Evolutionary conservation across 305 asterid genomes (phyloP).

Genomic region (Ilex paraguariensis): DNA sequence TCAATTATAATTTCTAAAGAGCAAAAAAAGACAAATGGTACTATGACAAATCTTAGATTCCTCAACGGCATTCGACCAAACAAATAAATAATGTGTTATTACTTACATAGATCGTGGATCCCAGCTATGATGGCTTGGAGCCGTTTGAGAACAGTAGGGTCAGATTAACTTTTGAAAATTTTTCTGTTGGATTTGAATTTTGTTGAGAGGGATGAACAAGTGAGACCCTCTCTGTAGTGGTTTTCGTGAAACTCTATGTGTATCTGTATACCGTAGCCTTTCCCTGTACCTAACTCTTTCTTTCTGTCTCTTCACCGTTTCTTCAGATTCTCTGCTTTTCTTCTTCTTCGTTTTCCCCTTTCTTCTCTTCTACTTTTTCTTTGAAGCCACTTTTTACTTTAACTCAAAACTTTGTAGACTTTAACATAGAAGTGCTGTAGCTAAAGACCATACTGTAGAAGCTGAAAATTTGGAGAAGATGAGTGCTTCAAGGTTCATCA

Average conservation of each 20-base stretch:
- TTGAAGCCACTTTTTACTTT: slow-evolving; percentile 9
- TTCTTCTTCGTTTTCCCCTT: slow-evolving; percentile 6
- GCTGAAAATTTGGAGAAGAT: slow-evolving; percentile 23
- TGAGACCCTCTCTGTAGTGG: slow-evolving; percentile 14
- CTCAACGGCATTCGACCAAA: too few relatives aligned
- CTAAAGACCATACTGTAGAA: slow-evolving; percentile 9
- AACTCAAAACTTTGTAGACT: slow-evolving; percentile 15
- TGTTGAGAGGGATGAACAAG: slow-evolving; percentile 50
- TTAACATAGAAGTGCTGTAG: slow-evolving; percentile 5
- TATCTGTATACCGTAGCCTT: slow-evolving; percentile 21
- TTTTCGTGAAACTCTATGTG: slow-evolving; percentile 44
- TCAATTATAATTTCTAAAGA: too few relatives aligned
- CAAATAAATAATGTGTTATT: too few relatives aligned
- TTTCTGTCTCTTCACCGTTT: slow-evolving; percentile 7
- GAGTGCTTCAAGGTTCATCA: slow-evolving; percentile 22
- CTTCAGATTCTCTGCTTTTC: slow-evolving; percentile 11
- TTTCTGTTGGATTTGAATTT: slow-evolving; percentile 59
- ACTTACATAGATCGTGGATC: too few relatives aligned
- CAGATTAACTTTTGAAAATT: slow-evolving; percentile 40
- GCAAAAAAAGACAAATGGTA: too few relatives aligned
- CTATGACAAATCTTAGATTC: too few relatives aligned
- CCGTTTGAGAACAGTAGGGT: slow-evolving; percentile 50
- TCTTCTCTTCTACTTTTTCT: slow-evolving; percentile 13
- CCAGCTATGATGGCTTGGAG: slow-evolving; percentile 14
- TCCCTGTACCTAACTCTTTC: slow-evolving; percentile 37